Evolutionary conservation across 805 yeast species (phyloP).

Genomic region (Cyberlindnera japonica): DNA sequence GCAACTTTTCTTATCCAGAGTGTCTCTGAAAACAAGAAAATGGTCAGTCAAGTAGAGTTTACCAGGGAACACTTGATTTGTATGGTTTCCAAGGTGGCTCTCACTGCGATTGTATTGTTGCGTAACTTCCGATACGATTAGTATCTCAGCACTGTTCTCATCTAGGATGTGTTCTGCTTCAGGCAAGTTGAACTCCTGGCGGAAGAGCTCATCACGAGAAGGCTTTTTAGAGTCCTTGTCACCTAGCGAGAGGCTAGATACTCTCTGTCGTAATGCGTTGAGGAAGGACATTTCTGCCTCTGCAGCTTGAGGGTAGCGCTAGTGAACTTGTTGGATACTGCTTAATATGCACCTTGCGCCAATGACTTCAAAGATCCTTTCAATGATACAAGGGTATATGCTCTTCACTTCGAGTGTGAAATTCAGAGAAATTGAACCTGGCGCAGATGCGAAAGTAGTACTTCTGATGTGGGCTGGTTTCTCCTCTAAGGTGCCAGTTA

Average conservation of each 20-base stretch:
- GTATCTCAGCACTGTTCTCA: conserved; percentile 65
- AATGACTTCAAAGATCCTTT: not conserved
- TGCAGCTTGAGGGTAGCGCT: not conserved
- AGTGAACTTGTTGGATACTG: not conserved
- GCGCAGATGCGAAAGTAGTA: no score
- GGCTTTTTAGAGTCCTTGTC: conserved; percentile 30
- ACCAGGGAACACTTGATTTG: conserved; percentile 50
- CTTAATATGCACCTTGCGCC: no score
- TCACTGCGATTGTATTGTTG: conserved; percentile 10
- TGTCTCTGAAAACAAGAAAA: conserved; percentile 70
- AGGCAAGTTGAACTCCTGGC: conserved; percentile 68
- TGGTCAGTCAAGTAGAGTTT: conserved; percentile 68
- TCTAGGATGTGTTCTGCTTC: conserved; percentile 60
- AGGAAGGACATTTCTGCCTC: conserved; percentile 42
- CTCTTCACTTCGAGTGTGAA: no score
- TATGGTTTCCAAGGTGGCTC: conserved; percentile 17
- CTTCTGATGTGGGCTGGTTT: no score
- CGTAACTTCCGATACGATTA: conserved; percentile 25
- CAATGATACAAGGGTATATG: not conserved
- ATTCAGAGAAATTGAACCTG: no score
- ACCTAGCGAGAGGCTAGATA: conserved; percentile 39
- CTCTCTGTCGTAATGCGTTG: conserved; percentile 42
- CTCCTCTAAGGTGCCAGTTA: not conserved
- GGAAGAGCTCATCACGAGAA: conserved; percentile 62
- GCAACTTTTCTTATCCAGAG: conserved; percentile 64